A percentile compares a stretch with the other conserved stretches of the same genome.
These are phyloP conservation scores for Haematococcus sp. DNA, from an alignment of 139 green algal species.

Conservation along the genomic window DNA sequence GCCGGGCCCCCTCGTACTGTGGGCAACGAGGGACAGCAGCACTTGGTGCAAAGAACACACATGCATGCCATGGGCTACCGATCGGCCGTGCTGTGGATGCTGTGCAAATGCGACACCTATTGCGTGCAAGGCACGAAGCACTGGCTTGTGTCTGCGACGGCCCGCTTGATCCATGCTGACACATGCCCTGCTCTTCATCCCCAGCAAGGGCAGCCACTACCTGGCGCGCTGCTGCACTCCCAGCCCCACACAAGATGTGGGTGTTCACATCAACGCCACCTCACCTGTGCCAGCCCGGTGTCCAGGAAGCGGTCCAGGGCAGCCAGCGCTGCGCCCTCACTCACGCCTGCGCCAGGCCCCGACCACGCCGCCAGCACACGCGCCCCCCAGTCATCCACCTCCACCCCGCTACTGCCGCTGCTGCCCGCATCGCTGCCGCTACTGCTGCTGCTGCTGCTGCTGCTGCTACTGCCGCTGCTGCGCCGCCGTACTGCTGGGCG, in stretches of 20 bases:
- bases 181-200: no score
- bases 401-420: neutral
- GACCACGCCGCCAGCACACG: no score
- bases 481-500: neutral
- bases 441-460: neutral
- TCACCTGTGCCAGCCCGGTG: neutral
- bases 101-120: no score
- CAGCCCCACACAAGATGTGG: neutral
- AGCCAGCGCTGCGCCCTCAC: neutral
- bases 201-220: no score
- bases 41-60: no score
- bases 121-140: no score
- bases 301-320: conserved; percentile 2
- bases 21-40: no score
- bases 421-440: no score
- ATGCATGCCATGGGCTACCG: conserved; percentile 2
- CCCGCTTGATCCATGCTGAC: no score
- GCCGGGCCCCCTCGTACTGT: conserved; percentile 43
- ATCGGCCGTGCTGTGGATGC: no score
- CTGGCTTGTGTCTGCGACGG: no score
- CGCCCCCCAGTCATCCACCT: neutral
- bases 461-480: neutral
- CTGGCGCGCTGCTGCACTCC: no score
- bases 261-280: neutral
- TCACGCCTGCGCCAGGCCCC: neutral